Conservation (phyloP, 208 protist genomes). For the Tetramitus jugosus region DNA sequence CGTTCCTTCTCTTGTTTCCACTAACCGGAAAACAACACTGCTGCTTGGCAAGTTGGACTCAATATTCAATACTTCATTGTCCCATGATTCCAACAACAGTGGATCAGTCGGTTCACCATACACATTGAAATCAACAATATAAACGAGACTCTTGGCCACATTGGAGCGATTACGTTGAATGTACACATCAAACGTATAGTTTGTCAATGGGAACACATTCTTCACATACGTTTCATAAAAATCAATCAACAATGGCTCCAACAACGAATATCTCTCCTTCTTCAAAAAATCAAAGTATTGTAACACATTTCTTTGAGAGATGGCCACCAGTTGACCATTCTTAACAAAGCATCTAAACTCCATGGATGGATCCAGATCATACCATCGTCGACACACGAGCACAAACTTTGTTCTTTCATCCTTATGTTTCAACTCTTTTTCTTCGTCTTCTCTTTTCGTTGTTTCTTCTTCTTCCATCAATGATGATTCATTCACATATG, state of each 20-base stretch:
- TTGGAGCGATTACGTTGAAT: too few species aligned
- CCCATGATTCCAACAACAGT: background rate
- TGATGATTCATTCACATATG: background rate
- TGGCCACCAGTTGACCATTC: slow-evolving; percentile 29
- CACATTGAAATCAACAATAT: slow-evolving; percentile 21
- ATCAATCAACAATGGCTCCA: too few species aligned
- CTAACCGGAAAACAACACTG: background rate
- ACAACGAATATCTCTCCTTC: slow-evolving; percentile 23
- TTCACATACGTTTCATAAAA: too few species aligned
- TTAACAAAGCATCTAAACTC: slow-evolving; percentile 44
- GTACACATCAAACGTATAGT: slow-evolving; percentile 1
- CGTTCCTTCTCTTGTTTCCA: background rate
- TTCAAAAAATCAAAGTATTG: slow-evolving; percentile 29
- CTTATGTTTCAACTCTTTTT: too few species aligned
- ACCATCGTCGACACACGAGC: slow-evolving; percentile 34
- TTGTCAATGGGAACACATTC: too few species aligned
- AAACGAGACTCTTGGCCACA: background rate
- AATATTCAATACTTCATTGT: background rate
- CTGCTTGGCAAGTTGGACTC: background rate
- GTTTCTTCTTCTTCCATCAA: background rate
- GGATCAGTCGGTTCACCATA: slow-evolving; percentile 3
- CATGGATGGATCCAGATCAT: slow-evolving; percentile 28
- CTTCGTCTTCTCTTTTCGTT: background rate
- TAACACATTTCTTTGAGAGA: slow-evolving; percentile 30
- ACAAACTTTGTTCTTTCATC: background rate